A percentile compares a stretch with the other conserved stretches of the same genome.
These are phyloP conservation scores for Neopestalotiopsis rosae DNA, from an alignment of 2,329 filamentous ascomycete species.

Conservation along the genomic window DNA sequence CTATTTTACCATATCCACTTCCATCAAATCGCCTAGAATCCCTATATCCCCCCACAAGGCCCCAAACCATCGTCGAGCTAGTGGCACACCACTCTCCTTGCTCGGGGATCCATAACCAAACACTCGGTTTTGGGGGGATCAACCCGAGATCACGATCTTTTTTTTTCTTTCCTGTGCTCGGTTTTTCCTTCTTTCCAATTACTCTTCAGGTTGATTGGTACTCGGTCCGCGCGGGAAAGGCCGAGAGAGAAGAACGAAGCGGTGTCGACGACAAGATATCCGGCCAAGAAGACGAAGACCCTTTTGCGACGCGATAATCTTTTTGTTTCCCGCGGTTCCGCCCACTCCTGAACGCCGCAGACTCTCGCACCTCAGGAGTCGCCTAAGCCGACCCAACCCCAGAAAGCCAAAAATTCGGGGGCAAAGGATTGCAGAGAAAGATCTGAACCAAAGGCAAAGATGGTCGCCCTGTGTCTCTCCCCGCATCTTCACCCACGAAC, in stretches of 20 bases:
- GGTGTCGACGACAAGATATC: background rate
- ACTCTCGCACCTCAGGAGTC: background rate
- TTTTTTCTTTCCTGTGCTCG: background rate
- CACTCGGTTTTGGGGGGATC: background rate
- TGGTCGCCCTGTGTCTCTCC: slow-evolving; percentile 15
- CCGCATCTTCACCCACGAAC: slow-evolving; percentile 19
- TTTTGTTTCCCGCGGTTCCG: background rate
- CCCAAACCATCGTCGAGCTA: background rate
- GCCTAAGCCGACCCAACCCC: background rate
- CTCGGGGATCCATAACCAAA: background rate
- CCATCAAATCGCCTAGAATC: background rate
- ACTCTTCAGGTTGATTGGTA: background rate
- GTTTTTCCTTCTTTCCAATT: background rate
- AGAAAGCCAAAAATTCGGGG: background rate
- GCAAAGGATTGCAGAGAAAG: background rate
- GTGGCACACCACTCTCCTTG: background rate
- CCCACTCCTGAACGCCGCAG: background rate
- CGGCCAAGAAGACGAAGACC: background rate
- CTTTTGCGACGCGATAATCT: background rate
- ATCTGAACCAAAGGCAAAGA: background rate
- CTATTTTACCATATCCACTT: background rate
- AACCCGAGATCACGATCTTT: background rate
- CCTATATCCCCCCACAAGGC: slow-evolving; percentile 1
- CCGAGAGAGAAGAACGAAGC: background rate
- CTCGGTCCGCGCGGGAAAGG: background rate